Evolutionary conservation across 495 filamentous ascomycete species (phyloP), one percentile per base, ranked within the genome.

Genomic region (Daldinia concentrica): DNA sequence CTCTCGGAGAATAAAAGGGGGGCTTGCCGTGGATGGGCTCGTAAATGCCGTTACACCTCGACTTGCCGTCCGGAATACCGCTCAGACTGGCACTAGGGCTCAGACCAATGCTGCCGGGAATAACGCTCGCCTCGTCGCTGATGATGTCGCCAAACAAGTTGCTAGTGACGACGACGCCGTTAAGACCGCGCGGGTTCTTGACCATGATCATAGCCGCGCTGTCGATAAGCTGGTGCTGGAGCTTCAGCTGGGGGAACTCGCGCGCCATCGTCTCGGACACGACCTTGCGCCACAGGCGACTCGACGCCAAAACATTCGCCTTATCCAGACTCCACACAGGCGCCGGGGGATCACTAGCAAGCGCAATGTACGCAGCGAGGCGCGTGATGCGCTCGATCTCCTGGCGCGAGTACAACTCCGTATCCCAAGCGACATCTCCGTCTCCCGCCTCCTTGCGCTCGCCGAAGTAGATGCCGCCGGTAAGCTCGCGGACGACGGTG

Each of bases 61-160:
- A 82, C 82, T 90, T 90, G 14, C 88, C 84, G 82, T 97, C 94
- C 1, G 95, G 95, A 51, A 96, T 89, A 22, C 91, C 93, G 56
- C 89, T 91, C 79, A 99, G 82, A 79, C 91, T 94, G 6, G 95
- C 95, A 80, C 91, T 94, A 9, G 95, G 95, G 77, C 97, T 82
- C 73, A 99, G 80, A 4, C 95, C 95, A 76, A 99, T 87, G 64
- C 90, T 93, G 2, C 95, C 95, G 7, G 95, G 93, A 72, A 99
- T 98, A 30, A 97, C 95, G 78, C 91, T 95, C 7, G 95, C 95
- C 86, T 99, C 95, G 77, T 99, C 95, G 75, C 86, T 91, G 76
- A 99, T 94, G 78, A 99, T 99, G 80, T 99, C 95, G 66, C 95
- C 95, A 77, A 97, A 97, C 69, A 99, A 77, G 80, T 99, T 98